Evolutionary conservation across 2,329 filamentous ascomycete species (phyloP).

Genomic region (Hypoxylon sp.): DNA sequence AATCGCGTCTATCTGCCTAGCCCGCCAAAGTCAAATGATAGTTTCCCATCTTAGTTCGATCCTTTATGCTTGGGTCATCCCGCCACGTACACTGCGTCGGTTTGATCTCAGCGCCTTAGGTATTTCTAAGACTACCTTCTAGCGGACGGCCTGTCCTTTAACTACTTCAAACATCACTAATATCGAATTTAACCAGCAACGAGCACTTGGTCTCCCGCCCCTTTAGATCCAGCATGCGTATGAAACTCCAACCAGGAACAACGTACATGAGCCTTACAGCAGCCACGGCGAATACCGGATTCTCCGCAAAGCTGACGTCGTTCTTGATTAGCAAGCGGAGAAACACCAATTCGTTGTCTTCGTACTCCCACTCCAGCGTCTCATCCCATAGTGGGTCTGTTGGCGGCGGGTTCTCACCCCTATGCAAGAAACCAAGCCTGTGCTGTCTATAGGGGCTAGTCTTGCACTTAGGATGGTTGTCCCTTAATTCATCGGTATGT

Average conservation of each 20-base stretch:
- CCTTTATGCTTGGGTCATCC: no score
- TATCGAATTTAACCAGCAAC: conserved; percentile 72
- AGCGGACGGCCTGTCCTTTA: background rate
- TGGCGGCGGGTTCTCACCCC: conserved; percentile 69
- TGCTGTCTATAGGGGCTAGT: conserved; percentile 73
- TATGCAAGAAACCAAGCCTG: conserved; percentile 69
- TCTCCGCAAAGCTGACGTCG: conserved; percentile 73
- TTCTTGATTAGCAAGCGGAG: conserved; percentile 76
- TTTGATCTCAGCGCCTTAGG: no score
- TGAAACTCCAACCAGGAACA: conserved; percentile 71
- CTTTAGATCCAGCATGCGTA: conserved; percentile 75
- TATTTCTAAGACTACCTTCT: no score
- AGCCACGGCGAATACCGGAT: conserved; percentile 73
- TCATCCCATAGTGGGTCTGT: conserved; percentile 78
- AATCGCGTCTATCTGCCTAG: no score
- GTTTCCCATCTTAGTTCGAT: no score
- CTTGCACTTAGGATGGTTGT: conserved; percentile 71
- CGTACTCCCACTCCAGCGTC: conserved; percentile 76
- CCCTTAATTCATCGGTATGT: conserved; percentile 67
- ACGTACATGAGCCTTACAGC: conserved; percentile 73
- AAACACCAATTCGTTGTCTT: conserved; percentile 76
- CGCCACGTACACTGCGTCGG: no score
- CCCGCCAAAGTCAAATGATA: no score
- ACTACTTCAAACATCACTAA: conserved; percentile 59
- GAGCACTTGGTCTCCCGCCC: conserved; percentile 75